phyloP scores from a whole-genome alignment of 345 rosid species.

The Sonneratia alba region DNA sequence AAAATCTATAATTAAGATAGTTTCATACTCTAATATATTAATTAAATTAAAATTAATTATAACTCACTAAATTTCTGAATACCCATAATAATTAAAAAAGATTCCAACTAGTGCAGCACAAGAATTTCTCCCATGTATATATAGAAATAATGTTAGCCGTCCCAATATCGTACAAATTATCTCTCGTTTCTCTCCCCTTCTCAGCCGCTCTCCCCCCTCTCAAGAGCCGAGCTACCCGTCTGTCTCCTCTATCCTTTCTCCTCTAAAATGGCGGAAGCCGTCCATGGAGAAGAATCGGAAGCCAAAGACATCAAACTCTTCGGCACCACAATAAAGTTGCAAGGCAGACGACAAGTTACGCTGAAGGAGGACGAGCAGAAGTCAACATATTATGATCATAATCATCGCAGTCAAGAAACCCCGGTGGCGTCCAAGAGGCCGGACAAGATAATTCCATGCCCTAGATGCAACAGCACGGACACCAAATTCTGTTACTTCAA shows the following conservation, averaged over 20 bases:
- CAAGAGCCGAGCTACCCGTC: not conserved
- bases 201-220: not conserved
- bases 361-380: not conserved
- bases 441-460: conserved; percentile 51
- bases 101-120: no score
- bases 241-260: not conserved
- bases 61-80: no score
- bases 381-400: not conserved
- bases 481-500: conserved; percentile 34
- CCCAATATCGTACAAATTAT: no score
- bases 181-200: not conserved
- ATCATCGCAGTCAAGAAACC: not conserved
- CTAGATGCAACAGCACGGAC: conserved; percentile 56
- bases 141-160: no score
- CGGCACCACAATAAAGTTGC: not conserved
- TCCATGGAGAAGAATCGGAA: not conserved
- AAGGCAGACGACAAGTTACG: not conserved
- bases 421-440: conserved; percentile 24
- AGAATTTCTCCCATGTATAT: no score
- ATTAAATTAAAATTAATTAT: no score
- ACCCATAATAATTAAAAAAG: no score
- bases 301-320: conserved; percentile 1
- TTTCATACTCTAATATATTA: no score
- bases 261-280: not conserved
- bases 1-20: no score